phyloP scores from a whole-genome alignment of 352 stramenopile species.

The Aphanomyces astaci region DNA sequence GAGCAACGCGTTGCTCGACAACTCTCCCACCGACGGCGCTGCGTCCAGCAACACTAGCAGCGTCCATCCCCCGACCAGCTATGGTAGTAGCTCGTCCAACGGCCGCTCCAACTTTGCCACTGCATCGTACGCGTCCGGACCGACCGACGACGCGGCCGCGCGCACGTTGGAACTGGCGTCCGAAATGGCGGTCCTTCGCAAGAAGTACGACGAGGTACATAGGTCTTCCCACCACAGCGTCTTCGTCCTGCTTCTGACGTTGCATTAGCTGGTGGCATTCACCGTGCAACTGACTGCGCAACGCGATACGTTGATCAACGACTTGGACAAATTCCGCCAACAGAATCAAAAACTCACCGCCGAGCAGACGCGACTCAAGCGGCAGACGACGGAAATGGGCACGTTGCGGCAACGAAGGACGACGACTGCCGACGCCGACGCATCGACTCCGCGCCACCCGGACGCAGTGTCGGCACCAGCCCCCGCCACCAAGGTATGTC shows the following conservation, averaged over 20 bases:
- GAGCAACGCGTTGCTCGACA: conserved; percentile 52
- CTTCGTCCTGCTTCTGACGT: background rate
- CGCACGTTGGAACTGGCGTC: conserved; percentile 40
- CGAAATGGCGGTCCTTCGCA: conserved; percentile 59
- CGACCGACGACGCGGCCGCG: too few relatives aligned
- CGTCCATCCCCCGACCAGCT: background rate
- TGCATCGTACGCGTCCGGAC: background rate
- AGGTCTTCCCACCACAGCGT: background rate
- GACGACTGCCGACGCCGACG: conserved; percentile 18
- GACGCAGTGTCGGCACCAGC: background rate
- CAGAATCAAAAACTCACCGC: conserved; percentile 60
- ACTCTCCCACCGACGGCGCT: conserved; percentile 13
- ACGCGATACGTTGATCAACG: conserved; percentile 74
- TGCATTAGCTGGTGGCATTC: conserved; percentile 66
- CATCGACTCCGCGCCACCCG: background rate
- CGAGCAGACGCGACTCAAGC: conserved; percentile 55
- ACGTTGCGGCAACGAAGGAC: conserved; percentile 71
- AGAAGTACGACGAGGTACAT: conserved; percentile 85
- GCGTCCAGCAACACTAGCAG: background rate
- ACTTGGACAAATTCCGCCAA: conserved; percentile 70
- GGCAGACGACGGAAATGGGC: conserved; percentile 47
- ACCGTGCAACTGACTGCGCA: conserved; percentile 82
- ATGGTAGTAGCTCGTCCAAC: background rate
- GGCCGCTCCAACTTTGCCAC: background rate
- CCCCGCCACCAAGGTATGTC: conserved; percentile 17